Conservation (phyloP, 768 basidiomycete species). For the Cubamyces sp. region DNA sequence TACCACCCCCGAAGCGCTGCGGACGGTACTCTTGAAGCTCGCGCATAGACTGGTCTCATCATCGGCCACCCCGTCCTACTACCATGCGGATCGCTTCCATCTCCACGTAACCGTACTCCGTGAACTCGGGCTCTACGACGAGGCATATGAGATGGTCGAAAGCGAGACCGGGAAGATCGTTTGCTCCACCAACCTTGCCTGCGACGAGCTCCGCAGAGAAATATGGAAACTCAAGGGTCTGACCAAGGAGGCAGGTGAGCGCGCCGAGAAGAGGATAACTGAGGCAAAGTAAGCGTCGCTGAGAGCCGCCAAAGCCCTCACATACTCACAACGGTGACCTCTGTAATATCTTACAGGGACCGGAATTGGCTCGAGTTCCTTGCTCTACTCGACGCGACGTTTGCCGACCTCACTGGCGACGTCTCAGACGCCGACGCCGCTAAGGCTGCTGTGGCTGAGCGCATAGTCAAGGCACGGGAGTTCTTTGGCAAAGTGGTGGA, state of each 20-base stretch:
- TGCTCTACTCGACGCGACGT: conserved; percentile 70
- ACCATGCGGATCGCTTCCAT: conserved; percentile 75
- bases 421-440: conserved; percentile 36
- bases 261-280: conserved; percentile 59
- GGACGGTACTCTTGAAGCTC: conserved; percentile 70
- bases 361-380: conserved; percentile 89
- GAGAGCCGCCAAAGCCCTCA: not conserved
- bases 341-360: conserved; percentile 48
- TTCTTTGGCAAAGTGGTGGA: conserved; percentile 62
- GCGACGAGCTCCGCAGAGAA: conserved; percentile 75
- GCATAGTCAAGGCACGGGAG: conserved; percentile 47
- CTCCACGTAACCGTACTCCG: conserved; percentile 74
- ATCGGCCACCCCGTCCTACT: conserved; percentile 63
- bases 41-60: conserved; percentile 75
- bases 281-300: conserved; percentile 56
- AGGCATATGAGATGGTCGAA: conserved; percentile 69
- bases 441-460: conserved; percentile 43
- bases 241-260: conserved; percentile 62
- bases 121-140: conserved; percentile 68
- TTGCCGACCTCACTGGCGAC: conserved; percentile 44
- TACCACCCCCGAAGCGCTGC: conserved; percentile 63
- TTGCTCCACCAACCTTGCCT: conserved; percentile 70
- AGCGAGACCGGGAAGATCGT: conserved; percentile 70
- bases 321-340: conserved; percentile 7
- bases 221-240: conserved; percentile 64